These are phyloP conservation scores for Cystobasidium ongulense DNA, from an alignment of 768 basidiomycete genomes.

Conservation along the genomic window DNA sequence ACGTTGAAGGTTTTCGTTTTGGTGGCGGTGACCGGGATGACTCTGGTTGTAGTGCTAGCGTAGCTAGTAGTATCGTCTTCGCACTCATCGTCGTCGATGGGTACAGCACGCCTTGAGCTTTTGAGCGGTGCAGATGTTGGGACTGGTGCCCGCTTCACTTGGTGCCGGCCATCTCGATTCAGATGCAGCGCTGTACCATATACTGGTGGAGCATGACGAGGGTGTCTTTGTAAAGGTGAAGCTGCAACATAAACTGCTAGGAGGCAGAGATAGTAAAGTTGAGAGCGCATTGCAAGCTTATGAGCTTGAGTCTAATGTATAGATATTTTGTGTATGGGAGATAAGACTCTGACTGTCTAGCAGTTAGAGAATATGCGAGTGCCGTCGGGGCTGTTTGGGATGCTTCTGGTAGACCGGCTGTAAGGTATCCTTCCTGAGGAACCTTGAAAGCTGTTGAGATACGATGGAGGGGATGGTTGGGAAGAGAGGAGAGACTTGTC, in stretches of 20 bases:
- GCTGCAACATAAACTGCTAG: neutral
- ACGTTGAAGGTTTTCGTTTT: neutral
- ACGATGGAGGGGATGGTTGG: neutral
- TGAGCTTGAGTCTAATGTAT: neutral
- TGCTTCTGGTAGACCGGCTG: conserved; percentile 13
- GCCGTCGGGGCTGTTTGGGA: neutral
- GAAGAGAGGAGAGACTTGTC: neutral
- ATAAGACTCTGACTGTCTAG: neutral
- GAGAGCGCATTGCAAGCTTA: conserved; percentile 9
- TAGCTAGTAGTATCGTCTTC: neutral
- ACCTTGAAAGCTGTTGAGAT: neutral
- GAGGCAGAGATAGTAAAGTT: conserved; percentile 22
- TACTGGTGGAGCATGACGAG: neutral
- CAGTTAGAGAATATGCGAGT: neutral
- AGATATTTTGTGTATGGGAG: too few relatives aligned
- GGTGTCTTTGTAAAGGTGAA: conserved; percentile 1
- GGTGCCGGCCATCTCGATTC: neutral
- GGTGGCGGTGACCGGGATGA: neutral
- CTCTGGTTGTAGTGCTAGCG: neutral
- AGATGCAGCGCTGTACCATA: neutral
- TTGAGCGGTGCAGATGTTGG: neutral
- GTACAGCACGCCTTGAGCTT: neutral
- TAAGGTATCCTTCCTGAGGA: conserved; percentile 20
- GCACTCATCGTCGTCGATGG: neutral
- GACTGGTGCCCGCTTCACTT: neutral